Percentiles rank a stretch among this genome's conserved stretches.
phyloP scores from a whole-genome alignment of 2,329 filamentous ascomycete species.

The Geosmithia putterillii region DNA sequence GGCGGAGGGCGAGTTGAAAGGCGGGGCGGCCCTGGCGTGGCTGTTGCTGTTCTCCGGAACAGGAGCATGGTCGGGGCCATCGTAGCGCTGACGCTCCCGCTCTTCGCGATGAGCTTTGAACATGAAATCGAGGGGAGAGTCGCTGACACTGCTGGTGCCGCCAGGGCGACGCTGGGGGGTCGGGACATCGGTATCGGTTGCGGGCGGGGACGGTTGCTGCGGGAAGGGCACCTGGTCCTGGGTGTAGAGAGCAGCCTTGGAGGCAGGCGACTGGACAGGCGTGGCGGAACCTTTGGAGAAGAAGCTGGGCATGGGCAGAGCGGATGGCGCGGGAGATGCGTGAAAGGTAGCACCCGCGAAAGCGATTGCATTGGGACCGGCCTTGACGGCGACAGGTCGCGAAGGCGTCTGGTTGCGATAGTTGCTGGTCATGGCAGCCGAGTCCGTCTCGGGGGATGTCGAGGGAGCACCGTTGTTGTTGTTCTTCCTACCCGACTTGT shows the following conservation, averaged over 20 bases:
- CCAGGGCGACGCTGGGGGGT: slow-evolving; percentile 16
- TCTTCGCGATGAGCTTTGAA: slow-evolving; percentile 81
- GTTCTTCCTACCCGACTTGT: not conserved
- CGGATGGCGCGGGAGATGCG: slow-evolving; percentile 81
- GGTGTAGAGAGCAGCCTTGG: not conserved
- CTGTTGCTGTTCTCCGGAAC: not conserved
- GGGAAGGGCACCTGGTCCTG: not conserved
- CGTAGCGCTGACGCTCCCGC: slow-evolving; percentile 42
- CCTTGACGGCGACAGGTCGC: slow-evolving; percentile 17
- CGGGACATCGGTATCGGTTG: slow-evolving; percentile 37
- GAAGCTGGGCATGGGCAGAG: slow-evolving; percentile 84
- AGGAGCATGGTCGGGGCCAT: slow-evolving; percentile 5
- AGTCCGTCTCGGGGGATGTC: slow-evolving; percentile 28
- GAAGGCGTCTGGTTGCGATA: slow-evolving; percentile 26
- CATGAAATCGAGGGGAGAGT: slow-evolving; percentile 75
- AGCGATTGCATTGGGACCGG: slow-evolving; percentile 36
- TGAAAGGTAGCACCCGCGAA: slow-evolving; percentile 95
- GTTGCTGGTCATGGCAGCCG: slow-evolving; percentile 6
- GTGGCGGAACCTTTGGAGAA: slow-evolving; percentile 62
- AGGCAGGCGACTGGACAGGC: slow-evolving; percentile 26
- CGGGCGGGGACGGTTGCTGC: slow-evolving; percentile 36
- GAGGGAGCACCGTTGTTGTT: slow-evolving; percentile 9
- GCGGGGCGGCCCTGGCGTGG: not conserved
- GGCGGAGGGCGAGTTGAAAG: not conserved
- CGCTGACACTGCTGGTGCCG: slow-evolving; percentile 16